Base-by-base conservation (phyloP, 169 alveolate species). In the Plasmodium gonderi region DNA sequence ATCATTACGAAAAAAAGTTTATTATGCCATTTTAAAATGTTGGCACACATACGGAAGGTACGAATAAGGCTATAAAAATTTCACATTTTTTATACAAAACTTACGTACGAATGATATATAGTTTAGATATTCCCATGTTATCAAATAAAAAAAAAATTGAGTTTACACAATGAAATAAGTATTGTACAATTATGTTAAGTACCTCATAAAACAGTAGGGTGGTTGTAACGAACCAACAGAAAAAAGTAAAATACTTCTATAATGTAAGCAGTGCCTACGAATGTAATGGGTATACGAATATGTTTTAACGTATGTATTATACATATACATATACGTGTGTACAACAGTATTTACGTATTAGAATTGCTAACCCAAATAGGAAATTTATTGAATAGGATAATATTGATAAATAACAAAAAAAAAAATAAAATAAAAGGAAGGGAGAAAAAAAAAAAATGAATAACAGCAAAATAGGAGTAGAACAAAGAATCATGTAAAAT, bases 1-100 rank as follows among this genome's bases (percentile, higher is more conserved):
- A 14, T 75, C 8, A 75, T 75, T 40, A 40, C 81, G 23, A 60
- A 60, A 54, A 60, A 60, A 20, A 60, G 26, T 29, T 60, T 29
- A 54, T 60, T 60, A 60, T 60, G 72, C 72, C 38, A 60, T 60
- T 60, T 17, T 60, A 60, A 60, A 60, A 60, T 60, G 72, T 60
- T 60, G 33, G 9, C 72, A 60, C 72, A 60, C 17, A 60, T 60
- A 36, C 72, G 72, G 72, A 60, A 60, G 72, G 72, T 23, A 36
- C 26, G 72, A 60, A 60, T 20, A 23, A 60, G 40, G n/a, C 72
- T 60, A 60, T n/a, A 60, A 20, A 23, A 36, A 36, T 29, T 60
- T 20, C 72, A 60, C 72, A 60, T 60, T 20, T 60, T 20, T 20
- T 20, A 6, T 54, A 36, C 72, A 60, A 60, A 29, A 20, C 26